phyloP scores from a whole-genome alignment of 2,329 filamentous ascomycete species.

The Gremmenia infestans region DNA sequence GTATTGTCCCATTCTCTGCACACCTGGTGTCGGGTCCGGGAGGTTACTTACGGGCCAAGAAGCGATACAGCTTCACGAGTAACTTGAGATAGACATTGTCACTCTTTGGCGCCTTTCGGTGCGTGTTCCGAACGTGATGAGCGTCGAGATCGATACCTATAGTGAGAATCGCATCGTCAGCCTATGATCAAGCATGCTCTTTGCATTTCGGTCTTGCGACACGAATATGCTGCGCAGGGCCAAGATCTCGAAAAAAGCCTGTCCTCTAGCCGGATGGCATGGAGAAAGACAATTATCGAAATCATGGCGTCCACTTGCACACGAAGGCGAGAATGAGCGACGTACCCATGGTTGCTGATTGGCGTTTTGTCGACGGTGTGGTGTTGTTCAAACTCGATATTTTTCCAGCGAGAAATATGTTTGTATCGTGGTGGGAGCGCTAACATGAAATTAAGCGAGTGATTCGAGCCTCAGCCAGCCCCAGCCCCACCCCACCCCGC shows the following conservation, averaged over 20 bases:
- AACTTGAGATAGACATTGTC: slow-evolving; percentile 97
- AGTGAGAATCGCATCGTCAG: slow-evolving; percentile 51
- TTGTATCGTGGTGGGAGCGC: not conserved
- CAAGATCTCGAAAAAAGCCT: slow-evolving; percentile 16
- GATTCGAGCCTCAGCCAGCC: too few species aligned
- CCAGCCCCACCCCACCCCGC: too few species aligned
- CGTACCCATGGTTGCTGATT: slow-evolving; percentile 34
- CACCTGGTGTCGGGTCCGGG: not conserved
- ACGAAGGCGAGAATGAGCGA: slow-evolving; percentile 31
- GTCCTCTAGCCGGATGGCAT: slow-evolving; percentile 17
- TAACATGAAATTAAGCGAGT: not conserved
- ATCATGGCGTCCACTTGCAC: slow-evolving; percentile 32
- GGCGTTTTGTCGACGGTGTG: slow-evolving; percentile 17
- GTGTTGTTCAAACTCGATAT: not conserved
- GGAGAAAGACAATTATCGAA: slow-evolving; percentile 11
- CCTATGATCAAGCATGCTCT: slow-evolving; percentile 63
- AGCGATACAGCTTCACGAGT: slow-evolving; percentile 97
- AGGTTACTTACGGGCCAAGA: slow-evolving; percentile 78
- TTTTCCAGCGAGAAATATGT: not conserved
- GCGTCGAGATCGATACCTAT: slow-evolving; percentile 68
- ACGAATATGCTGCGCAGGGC: slow-evolving; percentile 30
- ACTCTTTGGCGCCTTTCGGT: slow-evolving; percentile 95
- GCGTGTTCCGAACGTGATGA: slow-evolving; percentile 65
- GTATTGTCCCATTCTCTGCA: not conserved
- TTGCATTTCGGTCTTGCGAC: slow-evolving; percentile 33